Base-by-base conservation (phyloP, 805 yeast genomes). In the Candida fluviatilis region DNA sequence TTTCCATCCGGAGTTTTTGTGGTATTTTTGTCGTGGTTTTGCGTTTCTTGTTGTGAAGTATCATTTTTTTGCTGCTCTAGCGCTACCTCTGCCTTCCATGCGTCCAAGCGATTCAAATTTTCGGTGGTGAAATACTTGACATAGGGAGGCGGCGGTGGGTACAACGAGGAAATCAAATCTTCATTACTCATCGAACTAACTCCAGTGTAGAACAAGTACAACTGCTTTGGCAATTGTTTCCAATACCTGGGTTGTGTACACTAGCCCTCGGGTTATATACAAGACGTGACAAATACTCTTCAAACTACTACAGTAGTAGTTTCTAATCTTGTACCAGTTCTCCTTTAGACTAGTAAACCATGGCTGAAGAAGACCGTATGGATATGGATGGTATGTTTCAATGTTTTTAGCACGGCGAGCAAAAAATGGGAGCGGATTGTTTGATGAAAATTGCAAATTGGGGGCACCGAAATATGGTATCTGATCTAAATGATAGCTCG, bases 131-230 rank as follows among this genome's bases (percentile, higher is more conserved):
- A 91, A 51, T 72, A 77, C 54, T 79, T 76, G 48, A 78, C 75
- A 54, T 78, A 87, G 6, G 85, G 84, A 6, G 99, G 99, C 2
- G 99, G 98, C 1, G 95, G 95, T 2, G 99, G 99, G 49, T 86
- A 93, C 30, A 91, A 69, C 5, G 96, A 79, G 12, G 96, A 55
- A 38, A 69, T 67, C 39, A 67, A 49, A 36, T 68, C 69, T 31
- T 58, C 69, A 23, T 24, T 41, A 17, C 23, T 27, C 30, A 34
- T 26, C 14, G 31, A 11, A 6, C 11, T 35, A 27, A 13, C 8
- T n/a, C 30, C n/a, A n/a, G 15, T n/a, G n/a, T n/a, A n/a, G n/a
- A 21, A 21, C 10, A 10, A 21, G 24, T 21, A 6, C 24, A 21
- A 21, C 24, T 21, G 24, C 24, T 21, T 21, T 21, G 24, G 24